Conservation (phyloP, 768 basidiomycete genomes). For the Neoboletus magnificus region DNA sequence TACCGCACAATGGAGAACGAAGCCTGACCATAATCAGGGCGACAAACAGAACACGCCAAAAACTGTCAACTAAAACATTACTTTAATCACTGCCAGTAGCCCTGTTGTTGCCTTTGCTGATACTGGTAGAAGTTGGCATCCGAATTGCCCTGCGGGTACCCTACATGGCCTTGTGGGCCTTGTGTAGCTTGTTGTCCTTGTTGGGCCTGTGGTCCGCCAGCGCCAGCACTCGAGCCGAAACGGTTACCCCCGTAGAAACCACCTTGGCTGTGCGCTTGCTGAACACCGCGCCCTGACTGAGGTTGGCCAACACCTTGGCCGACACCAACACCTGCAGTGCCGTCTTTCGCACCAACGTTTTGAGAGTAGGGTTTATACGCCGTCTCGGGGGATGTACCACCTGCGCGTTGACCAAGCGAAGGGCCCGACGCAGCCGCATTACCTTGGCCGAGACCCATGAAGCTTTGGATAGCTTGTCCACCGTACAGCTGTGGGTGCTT, state of each 20-base stretch:
- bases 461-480: slow-evolving; percentile 63
- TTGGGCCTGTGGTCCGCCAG: slow-evolving; percentile 46
- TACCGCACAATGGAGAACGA: slow-evolving; percentile 2
- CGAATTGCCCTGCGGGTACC: slow-evolving; percentile 51
- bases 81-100: slow-evolving; percentile 44
- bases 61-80: slow-evolving; percentile 9
- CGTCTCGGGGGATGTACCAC: slow-evolving; percentile 63
- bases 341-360: slow-evolving; percentile 55
- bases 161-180: slow-evolving; percentile 41
- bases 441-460: slow-evolving; percentile 60
- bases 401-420: slow-evolving; percentile 40
- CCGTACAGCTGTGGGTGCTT: slow-evolving; percentile 46
- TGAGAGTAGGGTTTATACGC: slow-evolving; percentile 72
- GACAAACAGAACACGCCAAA: not conserved
- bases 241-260: slow-evolving; percentile 45
- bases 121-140: slow-evolving; percentile 73
- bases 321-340: slow-evolving; percentile 44
- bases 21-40: slow-evolving; percentile 1
- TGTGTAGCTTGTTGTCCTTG: slow-evolving; percentile 39
- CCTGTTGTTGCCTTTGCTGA: slow-evolving; percentile 63
- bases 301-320: slow-evolving; percentile 32
- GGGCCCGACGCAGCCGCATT: slow-evolving; percentile 44
- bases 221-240: slow-evolving; percentile 42
- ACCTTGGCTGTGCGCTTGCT: slow-evolving; percentile 42
- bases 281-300: slow-evolving; percentile 43